Conservation (phyloP, 176 grass and related monocot genomes). For the Raddia guianensis region DNA sequence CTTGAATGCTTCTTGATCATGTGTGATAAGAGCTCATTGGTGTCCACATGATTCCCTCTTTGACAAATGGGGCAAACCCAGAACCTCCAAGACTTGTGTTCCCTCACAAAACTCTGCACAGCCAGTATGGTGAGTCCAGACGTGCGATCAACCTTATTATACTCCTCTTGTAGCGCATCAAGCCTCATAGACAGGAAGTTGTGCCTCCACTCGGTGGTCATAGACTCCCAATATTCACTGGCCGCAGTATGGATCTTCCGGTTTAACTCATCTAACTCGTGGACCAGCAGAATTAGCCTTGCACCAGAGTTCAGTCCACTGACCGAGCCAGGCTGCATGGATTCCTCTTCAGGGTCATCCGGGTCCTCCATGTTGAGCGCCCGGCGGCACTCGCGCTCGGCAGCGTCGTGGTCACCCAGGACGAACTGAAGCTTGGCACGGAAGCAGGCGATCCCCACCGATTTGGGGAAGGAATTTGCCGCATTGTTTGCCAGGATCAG, state of each 20-base stretch:
- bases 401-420: conserved; percentile 31
- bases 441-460: conserved; percentile 34
- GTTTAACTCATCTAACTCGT: conserved; percentile 27
- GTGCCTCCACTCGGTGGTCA: conserved; percentile 21
- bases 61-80: conserved; percentile 44
- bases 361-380: conserved; percentile 12
- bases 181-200: conserved; percentile 26
- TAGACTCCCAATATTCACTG: conserved; percentile 32
- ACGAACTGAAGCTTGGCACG: conserved; percentile 34
- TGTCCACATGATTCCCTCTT: conserved; percentile 26
- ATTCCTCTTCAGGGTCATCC: conserved; percentile 26
- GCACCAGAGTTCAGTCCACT: conserved; percentile 7
- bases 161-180: conserved; percentile 15
- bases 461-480: conserved; percentile 3
- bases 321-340: conserved; percentile 33
- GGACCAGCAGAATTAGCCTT: neutral
- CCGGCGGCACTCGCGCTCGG: conserved; percentile 38
- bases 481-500: neutral
- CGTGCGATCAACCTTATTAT: conserved; percentile 4
- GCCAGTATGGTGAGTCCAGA: neutral
- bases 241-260: conserved; percentile 5
- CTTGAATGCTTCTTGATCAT: conserved; percentile 39
- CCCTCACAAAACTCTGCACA: conserved; percentile 24
- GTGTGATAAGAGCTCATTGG: conserved; percentile 30
- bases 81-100: conserved; percentile 29